phyloP scores from a whole-genome alignment of 2,329 filamentous ascomycete species.

The Cladophialophora exuberans region DNA sequence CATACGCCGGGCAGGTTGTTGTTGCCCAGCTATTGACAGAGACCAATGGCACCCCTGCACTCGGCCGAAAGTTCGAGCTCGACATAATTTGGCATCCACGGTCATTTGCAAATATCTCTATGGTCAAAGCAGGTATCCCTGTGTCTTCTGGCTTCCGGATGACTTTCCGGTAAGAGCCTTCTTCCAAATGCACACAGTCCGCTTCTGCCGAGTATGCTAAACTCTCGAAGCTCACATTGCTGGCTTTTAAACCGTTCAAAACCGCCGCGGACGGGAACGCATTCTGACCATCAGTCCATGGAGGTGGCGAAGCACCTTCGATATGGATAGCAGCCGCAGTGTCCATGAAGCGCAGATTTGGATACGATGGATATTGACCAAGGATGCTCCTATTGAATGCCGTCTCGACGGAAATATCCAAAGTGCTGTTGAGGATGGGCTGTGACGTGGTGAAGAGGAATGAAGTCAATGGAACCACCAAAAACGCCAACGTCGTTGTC shows the following conservation, averaged over 20 bases:
- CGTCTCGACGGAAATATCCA: not conserved
- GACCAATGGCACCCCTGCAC: not conserved
- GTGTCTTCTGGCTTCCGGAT: not conserved
- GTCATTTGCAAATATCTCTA: not conserved
- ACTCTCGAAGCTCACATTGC: not conserved
- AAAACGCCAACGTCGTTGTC: not conserved
- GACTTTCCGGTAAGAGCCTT: not conserved
- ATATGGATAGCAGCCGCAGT: conserved; percentile 6
- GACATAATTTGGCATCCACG: not conserved
- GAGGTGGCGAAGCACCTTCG: not conserved
- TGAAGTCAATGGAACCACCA: conserved; percentile 3
- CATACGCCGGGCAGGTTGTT: not conserved
- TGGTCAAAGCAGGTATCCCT: not conserved
- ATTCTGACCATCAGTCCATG: not conserved
- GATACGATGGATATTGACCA: not conserved
- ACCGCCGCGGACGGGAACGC: not conserved
- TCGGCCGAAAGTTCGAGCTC: not conserved
- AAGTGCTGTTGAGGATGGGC: not conserved
- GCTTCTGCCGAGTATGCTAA: not conserved
- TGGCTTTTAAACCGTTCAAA: not conserved
- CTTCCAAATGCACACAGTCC: not conserved
- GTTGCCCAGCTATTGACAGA: not conserved
- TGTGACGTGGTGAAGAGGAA: conserved; percentile 7
- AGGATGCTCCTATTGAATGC: conserved; percentile 6
- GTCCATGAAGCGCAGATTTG: conserved; percentile 4